These are phyloP conservation scores for Fusarium acutatum DNA, from an alignment of 2,329 filamentous ascomycete genomes.

Conservation along the genomic window DNA sequence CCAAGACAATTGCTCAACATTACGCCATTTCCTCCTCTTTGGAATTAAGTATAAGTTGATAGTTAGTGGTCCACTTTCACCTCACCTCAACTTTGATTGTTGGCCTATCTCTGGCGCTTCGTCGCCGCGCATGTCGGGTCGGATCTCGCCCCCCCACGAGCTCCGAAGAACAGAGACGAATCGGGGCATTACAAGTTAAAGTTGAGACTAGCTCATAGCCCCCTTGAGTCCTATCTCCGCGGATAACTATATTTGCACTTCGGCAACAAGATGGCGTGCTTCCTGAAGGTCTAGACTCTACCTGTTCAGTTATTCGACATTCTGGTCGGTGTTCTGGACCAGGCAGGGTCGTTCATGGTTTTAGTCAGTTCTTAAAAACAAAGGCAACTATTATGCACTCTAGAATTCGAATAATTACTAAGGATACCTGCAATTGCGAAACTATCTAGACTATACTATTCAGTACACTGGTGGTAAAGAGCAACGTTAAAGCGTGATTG, in stretches of 20 bases:
- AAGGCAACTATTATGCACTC: not conserved
- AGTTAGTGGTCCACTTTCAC: not conserved
- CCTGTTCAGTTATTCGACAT: not conserved
- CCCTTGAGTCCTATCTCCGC: not conserved
- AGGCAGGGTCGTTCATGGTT: not conserved
- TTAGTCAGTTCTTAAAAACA: not conserved
- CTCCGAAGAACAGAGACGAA: not conserved
- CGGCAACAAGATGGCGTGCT: not conserved
- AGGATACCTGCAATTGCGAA: not conserved
- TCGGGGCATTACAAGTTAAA: not conserved
- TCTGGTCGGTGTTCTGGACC: not conserved
- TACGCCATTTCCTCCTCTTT: not conserved
- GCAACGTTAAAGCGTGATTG: not conserved
- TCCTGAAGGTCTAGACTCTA: not conserved
- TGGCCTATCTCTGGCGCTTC: not conserved
- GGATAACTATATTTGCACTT: not conserved
- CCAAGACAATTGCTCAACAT: not conserved
- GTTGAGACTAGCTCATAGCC: fast-evolving
- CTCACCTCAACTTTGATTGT: not conserved
- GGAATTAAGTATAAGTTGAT: not conserved
- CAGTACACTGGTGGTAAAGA: not conserved
- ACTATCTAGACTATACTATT: not conserved
- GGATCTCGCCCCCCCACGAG: not conserved
- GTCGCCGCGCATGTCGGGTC: not conserved
- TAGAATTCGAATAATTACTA: too few species aligned